Base-by-base conservation (phyloP, 495 filamentous ascomycete species). In the Penicillium daleae region DNA sequence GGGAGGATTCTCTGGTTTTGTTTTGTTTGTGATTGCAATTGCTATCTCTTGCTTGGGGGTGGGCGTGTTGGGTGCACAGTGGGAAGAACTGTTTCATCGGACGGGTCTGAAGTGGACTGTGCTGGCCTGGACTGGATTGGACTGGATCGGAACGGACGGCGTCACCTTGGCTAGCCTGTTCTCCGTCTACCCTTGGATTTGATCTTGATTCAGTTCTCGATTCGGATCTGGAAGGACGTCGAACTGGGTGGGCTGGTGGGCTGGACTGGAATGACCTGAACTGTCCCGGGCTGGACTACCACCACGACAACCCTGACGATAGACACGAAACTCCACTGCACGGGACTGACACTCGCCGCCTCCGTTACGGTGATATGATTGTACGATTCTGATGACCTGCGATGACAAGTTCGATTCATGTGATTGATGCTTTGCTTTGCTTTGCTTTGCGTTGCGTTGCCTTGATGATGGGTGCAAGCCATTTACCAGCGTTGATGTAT, bases 311-410 rank as follows among this genome's bases (percentile, higher is more conserved):
- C 42, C 9, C 10, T 2, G 19, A 44, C 46, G 46, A 50, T 29
- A 24, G 24, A 50, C 13, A 39, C 17, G 22, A 15, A n/a, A 29
- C 24, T 13, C 22, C 6, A n/a, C 54, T 37, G 17, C 22, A 26
- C 8, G 32, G 40, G 4, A 29, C 35, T 7, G 15, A 48, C 39
- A 44, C 39, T 39, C 37, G 39, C 69, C 62, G 62, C 40, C 58
- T 66, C 73, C 71, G 64, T 71, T 73, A 75, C 71, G 73, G 73
- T 72, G 70, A 77, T 75, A 76, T 78, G 77, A 76, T 77, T 78
- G 76, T 78, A 80, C 71, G 77, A 80, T 77, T 79, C 70, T 78
- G 73, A 80, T 78, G 77, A 80, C 74, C 76, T 78, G 71, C 72
- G 72, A 78, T 70, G 76, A 76, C 70, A 69, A 74, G 70, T 71